phyloP scores from a whole-genome alignment of 129 eudicot species.

The Pseudognaphalium luteoalbum region DNA sequence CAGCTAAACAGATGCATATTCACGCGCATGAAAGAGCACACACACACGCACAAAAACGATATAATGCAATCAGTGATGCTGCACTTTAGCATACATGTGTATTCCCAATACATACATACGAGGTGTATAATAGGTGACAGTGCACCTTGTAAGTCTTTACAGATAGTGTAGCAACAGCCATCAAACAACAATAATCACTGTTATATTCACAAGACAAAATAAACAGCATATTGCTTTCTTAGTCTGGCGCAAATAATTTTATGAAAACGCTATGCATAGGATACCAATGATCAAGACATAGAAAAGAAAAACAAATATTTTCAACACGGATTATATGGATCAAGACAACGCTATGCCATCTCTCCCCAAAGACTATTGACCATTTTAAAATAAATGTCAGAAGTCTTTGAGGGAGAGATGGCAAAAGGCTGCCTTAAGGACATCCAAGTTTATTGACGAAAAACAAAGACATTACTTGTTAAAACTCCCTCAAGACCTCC shows the following conservation, averaged over 20 bases:
- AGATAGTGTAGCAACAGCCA: no score
- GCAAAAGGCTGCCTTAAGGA: conserved; percentile 36
- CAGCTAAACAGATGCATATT: not conserved
- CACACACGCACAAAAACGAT: no score
- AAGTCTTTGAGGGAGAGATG: conserved; percentile 52
- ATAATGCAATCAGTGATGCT: no score
- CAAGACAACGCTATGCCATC: conserved; percentile 41
- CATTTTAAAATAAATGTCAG: conserved; percentile 17
- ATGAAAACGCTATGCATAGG: not conserved
- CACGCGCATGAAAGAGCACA: not conserved
- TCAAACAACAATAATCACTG: no score
- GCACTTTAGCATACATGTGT: no score
- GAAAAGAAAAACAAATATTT: no score
- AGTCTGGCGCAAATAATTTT: no score
- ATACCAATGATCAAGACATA: not conserved
- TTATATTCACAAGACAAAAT: not conserved
- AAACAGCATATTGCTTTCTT: not conserved
- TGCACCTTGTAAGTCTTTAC: no score
- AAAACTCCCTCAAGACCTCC: conserved; percentile 48
- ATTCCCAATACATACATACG: no score
- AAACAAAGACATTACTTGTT: conserved; percentile 28
- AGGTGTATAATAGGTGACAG: no score
- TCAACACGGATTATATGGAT: not conserved
- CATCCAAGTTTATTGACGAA: not conserved
- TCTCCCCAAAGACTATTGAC: conserved; percentile 35